Base-by-base conservation (phyloP, 2,329 filamentous ascomycete genomes). In the Aphanoascus verrucosus region DNA sequence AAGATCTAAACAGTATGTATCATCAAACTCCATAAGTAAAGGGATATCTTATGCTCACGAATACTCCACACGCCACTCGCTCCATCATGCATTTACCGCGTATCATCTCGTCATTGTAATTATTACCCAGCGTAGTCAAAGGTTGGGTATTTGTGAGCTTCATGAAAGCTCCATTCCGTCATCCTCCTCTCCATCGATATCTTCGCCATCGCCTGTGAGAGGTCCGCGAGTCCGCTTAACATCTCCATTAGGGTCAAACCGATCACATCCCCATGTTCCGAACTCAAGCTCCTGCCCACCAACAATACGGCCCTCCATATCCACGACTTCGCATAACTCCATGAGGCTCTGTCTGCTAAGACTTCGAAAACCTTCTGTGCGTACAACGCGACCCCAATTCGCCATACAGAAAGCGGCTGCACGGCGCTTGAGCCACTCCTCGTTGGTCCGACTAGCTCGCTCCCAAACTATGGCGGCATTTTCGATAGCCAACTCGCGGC, bases 381-480 rank as follows among this genome's bases (percentile, higher is more conserved):
- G 83, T 19, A 97, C 93, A 28, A 98, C 82, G 45, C 93, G 83
- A 51, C 93, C 93, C 89, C 93, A 98, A 68, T 97, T 88, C 38
- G 85, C 85, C 69, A 98, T 81, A 65, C 89, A 96, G 69, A 94
- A 97, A 45, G 77, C 77, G 0, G 90, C 90, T 0, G 93, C 88
- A 51, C 91, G 84, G 62, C 87, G 86, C 67, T 89, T 87, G 38
- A 98, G 78, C 89, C 90, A 96, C 51, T 94, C 88, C 69, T 98
- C 93, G 61, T 84, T 87, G 14, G 93, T 91, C 12, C 91, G 82
- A 6, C 85, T 86, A 1, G 93, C 89, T 59, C 89, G 88, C 68
- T 97, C 90, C 89, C 94, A 98, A 54, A 95, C 90, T 61, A 94
- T 85, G 59, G 93, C 95, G 2, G 91, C 91, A 64, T 96, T 89